These are phyloP conservation scores for Pythium chondricola DNA, from an alignment of 352 stramenopile genomes.

Conservation along the genomic window DNA sequence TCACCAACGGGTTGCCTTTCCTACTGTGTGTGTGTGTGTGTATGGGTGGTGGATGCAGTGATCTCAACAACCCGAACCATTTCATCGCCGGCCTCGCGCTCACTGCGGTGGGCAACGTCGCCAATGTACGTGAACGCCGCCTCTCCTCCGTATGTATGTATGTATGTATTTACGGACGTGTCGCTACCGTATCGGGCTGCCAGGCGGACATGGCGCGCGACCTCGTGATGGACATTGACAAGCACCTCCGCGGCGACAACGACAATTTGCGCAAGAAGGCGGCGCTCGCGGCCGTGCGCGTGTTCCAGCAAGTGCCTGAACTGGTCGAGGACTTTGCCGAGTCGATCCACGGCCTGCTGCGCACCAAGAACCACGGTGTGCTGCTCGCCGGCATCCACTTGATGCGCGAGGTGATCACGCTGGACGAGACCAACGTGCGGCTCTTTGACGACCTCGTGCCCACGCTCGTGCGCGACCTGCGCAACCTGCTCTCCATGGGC, in stretches of 20 bases:
- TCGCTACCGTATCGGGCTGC: neutral
- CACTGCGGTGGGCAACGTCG: conserved; percentile 97
- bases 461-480: conserved; percentile 80
- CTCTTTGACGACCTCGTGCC: conserved; percentile 73
- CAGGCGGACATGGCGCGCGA: conserved; percentile 97
- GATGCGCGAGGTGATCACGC: conserved; percentile 90
- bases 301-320: conserved; percentile 95
- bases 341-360: conserved; percentile 92
- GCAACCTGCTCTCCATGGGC: conserved; percentile 96
- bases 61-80: conserved; percentile 91
- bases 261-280: conserved; percentile 98
- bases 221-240: conserved; percentile 97
- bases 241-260: conserved; percentile 88
- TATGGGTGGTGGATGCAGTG: conserved; percentile 30
- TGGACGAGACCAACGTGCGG: conserved; percentile 72
- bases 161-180: too few relatives aligned
- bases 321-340: conserved; percentile 98
- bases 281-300: conserved; percentile 89
- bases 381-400: conserved; percentile 96
- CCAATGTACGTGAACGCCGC: conserved; percentile 61
- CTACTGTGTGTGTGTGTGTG: neutral
- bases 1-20: conserved; percentile 4
- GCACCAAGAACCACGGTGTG: conserved; percentile 95
- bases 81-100: conserved; percentile 96
- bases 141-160: neutral